phyloP scores from a whole-genome alignment of 352 stramenopile genomes.

The Pythium sukuiense region DNA sequence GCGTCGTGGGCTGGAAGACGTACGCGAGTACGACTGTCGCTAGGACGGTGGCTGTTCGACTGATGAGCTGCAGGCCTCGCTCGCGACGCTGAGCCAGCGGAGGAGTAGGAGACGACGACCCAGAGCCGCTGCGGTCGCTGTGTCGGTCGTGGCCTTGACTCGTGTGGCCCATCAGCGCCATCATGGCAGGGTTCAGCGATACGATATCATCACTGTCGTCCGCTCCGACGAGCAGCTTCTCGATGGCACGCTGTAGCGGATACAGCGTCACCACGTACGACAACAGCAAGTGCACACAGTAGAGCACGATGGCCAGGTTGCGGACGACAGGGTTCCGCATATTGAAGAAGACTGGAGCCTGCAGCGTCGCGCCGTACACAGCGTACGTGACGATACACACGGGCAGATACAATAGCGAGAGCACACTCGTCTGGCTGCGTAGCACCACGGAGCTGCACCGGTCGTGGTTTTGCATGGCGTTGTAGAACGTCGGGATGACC shows the following conservation, averaged over 20 bases:
- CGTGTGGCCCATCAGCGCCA: conserved; percentile 11
- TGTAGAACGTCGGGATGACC: conserved; percentile 75
- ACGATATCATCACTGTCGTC: conserved; percentile 18
- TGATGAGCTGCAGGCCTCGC: conserved; percentile 41
- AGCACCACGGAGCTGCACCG: conserved; percentile 52
- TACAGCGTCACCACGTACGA: conserved; percentile 72
- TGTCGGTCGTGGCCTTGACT: conserved; percentile 1
- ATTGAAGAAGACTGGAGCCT: conserved; percentile 83
- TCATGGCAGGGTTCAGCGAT: conserved; percentile 6
- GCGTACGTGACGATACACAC: conserved; percentile 79
- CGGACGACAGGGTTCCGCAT: conserved; percentile 76
- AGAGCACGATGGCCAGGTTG: conserved; percentile 72
- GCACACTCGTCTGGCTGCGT: conserved; percentile 50
- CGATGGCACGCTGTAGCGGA: conserved; percentile 65
- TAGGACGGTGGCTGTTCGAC: conserved; percentile 51
- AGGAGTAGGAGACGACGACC: conserved; percentile 1
- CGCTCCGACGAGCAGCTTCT: conserved; percentile 44
- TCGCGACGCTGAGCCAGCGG: conserved; percentile 7
- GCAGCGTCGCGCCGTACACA: conserved; percentile 70
- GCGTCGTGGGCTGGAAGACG: conserved; percentile 48
- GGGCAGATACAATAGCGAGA: conserved; percentile 61
- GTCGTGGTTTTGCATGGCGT: conserved; percentile 62
- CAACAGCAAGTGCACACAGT: conserved; percentile 71
- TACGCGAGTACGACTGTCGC: conserved; percentile 52
- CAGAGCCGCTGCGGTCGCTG: background rate